phyloP scores from a whole-genome alignment of 192 early-diverging fungal genomes.

The Funneliformis mosseae region DNA sequence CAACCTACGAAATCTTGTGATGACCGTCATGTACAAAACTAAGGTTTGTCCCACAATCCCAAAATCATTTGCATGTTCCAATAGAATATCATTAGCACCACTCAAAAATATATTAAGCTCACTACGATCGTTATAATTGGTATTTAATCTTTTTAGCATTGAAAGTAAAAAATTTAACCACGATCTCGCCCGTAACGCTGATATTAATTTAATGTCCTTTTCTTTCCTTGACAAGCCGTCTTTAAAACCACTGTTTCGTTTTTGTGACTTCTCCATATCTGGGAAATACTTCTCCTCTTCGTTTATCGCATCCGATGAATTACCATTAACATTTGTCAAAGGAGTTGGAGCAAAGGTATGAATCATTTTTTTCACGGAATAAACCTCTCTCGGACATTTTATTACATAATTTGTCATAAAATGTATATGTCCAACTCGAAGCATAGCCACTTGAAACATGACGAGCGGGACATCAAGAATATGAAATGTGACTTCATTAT shows the following conservation, averaged over 20 bases:
- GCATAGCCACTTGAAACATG: conserved; percentile 49
- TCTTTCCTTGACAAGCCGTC: conserved; percentile 4
- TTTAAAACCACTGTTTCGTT: background rate
- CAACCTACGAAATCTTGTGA: conserved; percentile 52
- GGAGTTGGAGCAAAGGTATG: conserved; percentile 47
- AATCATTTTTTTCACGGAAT: conserved; percentile 54
- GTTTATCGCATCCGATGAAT: background rate
- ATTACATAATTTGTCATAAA: conserved; percentile 56
- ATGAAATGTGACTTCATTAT: conserved; percentile 36
- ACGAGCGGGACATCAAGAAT: conserved; percentile 47
- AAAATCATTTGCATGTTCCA: conserved; percentile 51
- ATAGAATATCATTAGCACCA: conserved; percentile 54
- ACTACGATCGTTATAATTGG: conserved; percentile 51
- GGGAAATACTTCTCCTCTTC: conserved; percentile 45
- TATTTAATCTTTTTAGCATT: conserved; percentile 52
- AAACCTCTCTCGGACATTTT: conserved; percentile 52
- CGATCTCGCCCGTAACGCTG: conserved; percentile 51
- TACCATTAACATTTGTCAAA: background rate
- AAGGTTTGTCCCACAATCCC: conserved; percentile 55
- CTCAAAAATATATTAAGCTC: conserved; percentile 52
- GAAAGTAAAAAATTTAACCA: conserved; percentile 58
- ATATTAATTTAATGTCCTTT: conserved; percentile 36
- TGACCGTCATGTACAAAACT: conserved; percentile 51
- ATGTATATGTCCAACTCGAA: conserved; percentile 59
- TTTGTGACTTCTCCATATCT: conserved; percentile 33